Conservation (phyloP, 176 grass and related monocot species). For the Oryza glumipatula region DNA sequence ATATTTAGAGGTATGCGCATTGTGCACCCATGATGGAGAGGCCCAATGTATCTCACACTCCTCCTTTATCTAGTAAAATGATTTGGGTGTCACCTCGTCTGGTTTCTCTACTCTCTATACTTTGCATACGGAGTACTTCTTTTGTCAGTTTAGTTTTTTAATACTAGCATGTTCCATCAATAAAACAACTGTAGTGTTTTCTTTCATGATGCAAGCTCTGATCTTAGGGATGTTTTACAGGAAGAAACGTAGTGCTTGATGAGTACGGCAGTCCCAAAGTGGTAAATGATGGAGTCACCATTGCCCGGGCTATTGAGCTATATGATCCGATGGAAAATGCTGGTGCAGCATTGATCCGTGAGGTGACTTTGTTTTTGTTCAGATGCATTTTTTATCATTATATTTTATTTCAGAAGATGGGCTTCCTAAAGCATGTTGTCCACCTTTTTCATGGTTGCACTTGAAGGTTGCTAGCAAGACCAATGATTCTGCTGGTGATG, state of each 20-base stretch:
- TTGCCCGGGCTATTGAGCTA: slow-evolving; percentile 75
- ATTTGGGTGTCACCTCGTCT: neutral
- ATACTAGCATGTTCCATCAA: neutral
- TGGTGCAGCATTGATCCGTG: slow-evolving; percentile 68
- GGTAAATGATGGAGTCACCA: slow-evolving; percentile 77
- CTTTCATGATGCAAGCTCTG: slow-evolving; percentile 20
- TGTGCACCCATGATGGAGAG: neutral
- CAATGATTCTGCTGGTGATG: slow-evolving; percentile 95
- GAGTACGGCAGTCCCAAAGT: slow-evolving; percentile 67
- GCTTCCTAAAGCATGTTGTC: neutral
- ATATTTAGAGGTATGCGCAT: neutral
- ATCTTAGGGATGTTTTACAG: slow-evolving; percentile 34
- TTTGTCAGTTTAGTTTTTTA: neutral
- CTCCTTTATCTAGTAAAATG: neutral
- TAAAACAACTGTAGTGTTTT: neutral
- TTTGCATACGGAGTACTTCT: neutral
- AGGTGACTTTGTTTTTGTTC: slow-evolving; percentile 40
- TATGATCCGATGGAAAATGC: slow-evolving; percentile 81
- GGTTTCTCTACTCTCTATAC: neutral
- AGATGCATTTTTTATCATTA: neutral
- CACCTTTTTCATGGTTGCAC: slow-evolving; percentile 18
- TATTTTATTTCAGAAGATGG: neutral
- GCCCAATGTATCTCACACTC: neutral
- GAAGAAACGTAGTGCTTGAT: slow-evolving; percentile 79
- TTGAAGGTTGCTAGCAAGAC: slow-evolving; percentile 93